Conservation (phyloP, 176 grass and related monocot genomes). For the Aegilops longissima region DNA sequence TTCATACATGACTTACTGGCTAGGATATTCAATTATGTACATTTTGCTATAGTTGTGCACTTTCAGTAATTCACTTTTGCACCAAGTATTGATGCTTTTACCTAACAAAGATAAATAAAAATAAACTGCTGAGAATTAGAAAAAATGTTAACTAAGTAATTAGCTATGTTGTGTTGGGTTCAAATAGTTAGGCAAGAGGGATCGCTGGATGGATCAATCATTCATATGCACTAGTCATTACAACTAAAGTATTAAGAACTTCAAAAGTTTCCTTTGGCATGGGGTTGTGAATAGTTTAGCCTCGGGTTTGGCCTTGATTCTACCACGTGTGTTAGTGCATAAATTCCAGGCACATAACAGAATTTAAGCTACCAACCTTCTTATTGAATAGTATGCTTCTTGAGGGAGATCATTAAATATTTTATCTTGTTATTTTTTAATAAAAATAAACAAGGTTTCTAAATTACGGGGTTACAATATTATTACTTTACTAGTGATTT, state of each 20-base stretch:
- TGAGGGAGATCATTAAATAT: too few relatives aligned
- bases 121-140: too few relatives aligned
- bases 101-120: not conserved
- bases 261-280: not conserved
- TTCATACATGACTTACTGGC: not conserved
- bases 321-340: conserved; percentile 12
- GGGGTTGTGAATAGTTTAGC: not conserved
- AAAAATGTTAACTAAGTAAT: not conserved
- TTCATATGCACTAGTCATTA: not conserved
- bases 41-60: not conserved
- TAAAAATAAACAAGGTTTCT: too few relatives aligned
- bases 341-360: not conserved
- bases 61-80: not conserved
- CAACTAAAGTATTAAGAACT: too few relatives aligned
- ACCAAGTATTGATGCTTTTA: not conserved
- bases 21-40: not conserved
- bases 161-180: not conserved
- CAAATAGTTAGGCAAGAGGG: too few relatives aligned
- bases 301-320: conserved; percentile 17
- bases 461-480: too few relatives aligned
- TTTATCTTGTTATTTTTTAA: too few relatives aligned
- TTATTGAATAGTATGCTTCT: not conserved
- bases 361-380: not conserved
- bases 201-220: not conserved
- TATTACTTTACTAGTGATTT: too few relatives aligned